Evolutionary conservation across 1,284 basidiomycete species (phyloP), one percentile per base, ranked within the genome.

Genomic region (Apiotrichum akiyoshidainum): DNA sequence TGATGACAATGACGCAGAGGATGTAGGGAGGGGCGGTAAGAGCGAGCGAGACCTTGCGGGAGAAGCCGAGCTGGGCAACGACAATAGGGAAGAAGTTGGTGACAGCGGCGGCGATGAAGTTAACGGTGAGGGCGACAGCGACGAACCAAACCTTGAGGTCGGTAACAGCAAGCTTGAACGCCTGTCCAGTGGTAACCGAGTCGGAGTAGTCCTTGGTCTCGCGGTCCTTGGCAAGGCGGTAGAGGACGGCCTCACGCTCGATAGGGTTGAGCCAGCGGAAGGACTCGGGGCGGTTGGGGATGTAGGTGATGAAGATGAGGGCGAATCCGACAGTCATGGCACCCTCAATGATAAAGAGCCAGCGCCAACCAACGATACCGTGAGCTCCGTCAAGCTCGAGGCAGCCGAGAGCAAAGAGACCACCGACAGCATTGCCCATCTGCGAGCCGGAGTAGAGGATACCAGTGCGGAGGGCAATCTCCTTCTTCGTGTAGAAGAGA

Each of bases 61-160:
- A 60, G 61, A 75, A 78, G 11, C 75, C 75, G 35, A 79, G 69
- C 41, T 65, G 58, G 13, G 46, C 47, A 16, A 75, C 69, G 51
- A 76, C 69, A 21, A 70, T 61, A 5, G 73, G 73, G 72, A 75
- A 74, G 64, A 77, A 76, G 63, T 74, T 75, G 47, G 73, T 74
- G 39, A 75, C 71, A 1, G 68, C 65, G 6, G 72, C 68, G n/a
- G 70, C 70, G 55, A 75, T 69, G 51, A 63, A 67, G 57, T 55
- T 59, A 50, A 59, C 35, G 34, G 60, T 49, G 46, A 70, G 61
- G 17, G 62, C 53, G 4, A 58, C 41, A 55, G 63, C 63, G 19
- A 75, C 55, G 22, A 72, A 50, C 69, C 69, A 77, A 1, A 68
- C 70, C 63, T 76, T 76, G 51, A 63, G 61, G 56, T 76, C 72